A percentile compares a stretch with the other conserved stretches of the same genome.
These are phyloP conservation scores for Allium fistulosum DNA, from an alignment of 106 monocot species.

Conservation along the genomic window DNA sequence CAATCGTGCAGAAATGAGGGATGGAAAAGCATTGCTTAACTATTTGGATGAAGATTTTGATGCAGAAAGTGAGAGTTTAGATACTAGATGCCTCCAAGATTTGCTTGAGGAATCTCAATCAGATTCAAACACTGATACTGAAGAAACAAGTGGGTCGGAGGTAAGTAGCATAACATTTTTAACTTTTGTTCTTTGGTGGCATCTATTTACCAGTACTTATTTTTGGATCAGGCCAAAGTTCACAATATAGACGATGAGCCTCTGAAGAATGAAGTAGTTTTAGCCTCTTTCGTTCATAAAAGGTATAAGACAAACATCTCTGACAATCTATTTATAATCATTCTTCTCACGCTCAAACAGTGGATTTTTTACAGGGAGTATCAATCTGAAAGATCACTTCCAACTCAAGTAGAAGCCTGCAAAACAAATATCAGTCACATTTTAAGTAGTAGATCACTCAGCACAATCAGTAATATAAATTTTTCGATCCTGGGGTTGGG, in stretches of 20 bases:
- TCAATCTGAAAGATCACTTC: constrained; percentile 12
- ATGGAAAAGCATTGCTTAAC: constrained; percentile 12
- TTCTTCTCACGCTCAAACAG: constrained; percentile 11
- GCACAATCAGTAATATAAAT: constrained; percentile 29
- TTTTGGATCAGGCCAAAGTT: constrained; percentile 31
- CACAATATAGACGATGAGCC: constrained; percentile 4
- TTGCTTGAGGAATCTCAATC: constrained; percentile 91
- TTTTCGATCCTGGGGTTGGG: constrained; percentile 42
- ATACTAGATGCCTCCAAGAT: constrained; percentile 75
- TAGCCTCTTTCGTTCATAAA: constrained; percentile 18
- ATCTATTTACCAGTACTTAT: too few species aligned
- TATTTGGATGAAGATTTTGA: constrained; percentile 28
- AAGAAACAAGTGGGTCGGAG: constrained; percentile 68
- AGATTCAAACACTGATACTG: constrained; percentile 47
- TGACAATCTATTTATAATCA: constrained; percentile 5
- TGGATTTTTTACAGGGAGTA: constrained; percentile 24
- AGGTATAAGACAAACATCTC: constrained; percentile 23
- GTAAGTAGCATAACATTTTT: constrained; percentile 12
- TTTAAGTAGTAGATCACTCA: constrained; percentile 24
- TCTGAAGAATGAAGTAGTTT: constrained; percentile 17
- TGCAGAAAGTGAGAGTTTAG: constrained; percentile 33
- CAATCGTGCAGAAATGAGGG: constrained; percentile 10
- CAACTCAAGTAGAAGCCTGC: constrained; percentile 11
- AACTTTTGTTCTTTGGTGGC: too few species aligned
- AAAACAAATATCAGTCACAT: constrained; percentile 16